A percentile compares a stretch with the other conserved stretches of the same genome.
phyloP scores from a whole-genome alignment of 106 monocot genomes.

The Dendrobium officinale region DNA sequence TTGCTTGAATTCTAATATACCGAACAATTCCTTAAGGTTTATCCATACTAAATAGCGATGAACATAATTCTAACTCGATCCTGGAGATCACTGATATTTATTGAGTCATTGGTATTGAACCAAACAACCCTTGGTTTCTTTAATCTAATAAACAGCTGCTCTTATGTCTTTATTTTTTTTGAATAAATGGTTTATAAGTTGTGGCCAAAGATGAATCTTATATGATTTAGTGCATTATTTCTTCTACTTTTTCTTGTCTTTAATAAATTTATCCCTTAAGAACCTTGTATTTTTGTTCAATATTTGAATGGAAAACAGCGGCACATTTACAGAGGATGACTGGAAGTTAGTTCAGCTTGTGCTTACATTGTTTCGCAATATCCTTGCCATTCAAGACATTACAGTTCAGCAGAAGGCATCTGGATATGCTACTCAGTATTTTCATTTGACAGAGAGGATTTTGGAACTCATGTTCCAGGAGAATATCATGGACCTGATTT shows the following conservation, averaged over 20 bases:
- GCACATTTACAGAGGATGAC: slow-evolving; percentile 80
- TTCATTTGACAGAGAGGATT: slow-evolving; percentile 56
- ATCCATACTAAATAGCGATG: not conserved
- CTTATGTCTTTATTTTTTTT: not conserved
- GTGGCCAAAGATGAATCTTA: not conserved
- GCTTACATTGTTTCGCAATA: slow-evolving; percentile 87
- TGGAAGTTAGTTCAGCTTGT: slow-evolving; percentile 96
- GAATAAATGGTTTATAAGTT: not conserved
- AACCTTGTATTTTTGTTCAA: not conserved
- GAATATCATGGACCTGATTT: slow-evolving; percentile 78
- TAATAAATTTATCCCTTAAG: not conserved
- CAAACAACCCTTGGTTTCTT: not conserved
- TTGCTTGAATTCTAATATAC: not conserved
- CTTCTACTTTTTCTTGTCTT: not conserved
- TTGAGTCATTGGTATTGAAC: not conserved
- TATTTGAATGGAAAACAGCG: slow-evolving; percentile 31
- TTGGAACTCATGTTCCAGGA: slow-evolving; percentile 87
- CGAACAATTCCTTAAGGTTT: too few relatives aligned
- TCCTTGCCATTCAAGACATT: slow-evolving; percentile 69
- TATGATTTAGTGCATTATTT: not conserved
- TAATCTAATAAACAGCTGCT: not conserved
- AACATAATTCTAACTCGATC: not conserved
- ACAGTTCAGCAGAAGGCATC: slow-evolving; percentile 70
- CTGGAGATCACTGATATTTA: not conserved
- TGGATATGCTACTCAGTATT: slow-evolving; percentile 62